Conservation (phyloP, 2,329 filamentous ascomycete genomes). For the Sporothrix brunneoviolacea region DNA sequence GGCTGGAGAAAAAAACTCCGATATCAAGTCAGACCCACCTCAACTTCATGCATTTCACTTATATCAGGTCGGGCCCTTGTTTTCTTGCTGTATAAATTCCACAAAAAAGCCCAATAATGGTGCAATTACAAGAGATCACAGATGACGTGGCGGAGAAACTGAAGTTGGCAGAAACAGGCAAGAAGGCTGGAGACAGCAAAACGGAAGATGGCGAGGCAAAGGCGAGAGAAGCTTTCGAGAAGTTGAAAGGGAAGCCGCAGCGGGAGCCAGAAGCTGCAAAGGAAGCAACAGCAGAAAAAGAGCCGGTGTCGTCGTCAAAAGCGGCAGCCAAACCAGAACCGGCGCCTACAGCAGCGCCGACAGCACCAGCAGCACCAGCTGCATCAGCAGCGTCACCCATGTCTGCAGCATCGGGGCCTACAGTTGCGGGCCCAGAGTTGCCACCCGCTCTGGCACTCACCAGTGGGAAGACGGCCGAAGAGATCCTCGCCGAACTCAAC, state of each 20-base stretch:
- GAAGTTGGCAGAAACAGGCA: conserved; percentile 5
- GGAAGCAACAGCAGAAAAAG: too few relatives aligned
- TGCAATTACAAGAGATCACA: conserved; percentile 18
- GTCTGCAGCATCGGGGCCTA: neutral
- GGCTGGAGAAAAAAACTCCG: neutral
- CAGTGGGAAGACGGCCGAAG: conserved; percentile 44
- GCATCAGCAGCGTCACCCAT: too few relatives aligned
- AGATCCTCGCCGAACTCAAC: conserved; percentile 51
- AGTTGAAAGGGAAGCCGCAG: too few relatives aligned
- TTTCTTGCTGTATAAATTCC: too few relatives aligned
- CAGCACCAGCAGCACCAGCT: conserved; percentile 1
- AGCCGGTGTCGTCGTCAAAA: too few relatives aligned
- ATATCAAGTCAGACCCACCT: too few relatives aligned
- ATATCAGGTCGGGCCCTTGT: too few relatives aligned
- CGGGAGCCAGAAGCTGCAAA: too few relatives aligned
- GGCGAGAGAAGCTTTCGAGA: too few relatives aligned
- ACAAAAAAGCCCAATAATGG: conserved; percentile 10
- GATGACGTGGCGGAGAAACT: conserved; percentile 16
- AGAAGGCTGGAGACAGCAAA: neutral
- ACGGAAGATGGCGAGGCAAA: neutral
- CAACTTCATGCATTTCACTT: too few relatives aligned
- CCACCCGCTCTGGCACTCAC: conserved; percentile 37
- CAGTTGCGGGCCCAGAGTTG: conserved; percentile 32
- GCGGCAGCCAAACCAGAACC: neutral
- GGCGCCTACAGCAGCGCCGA: neutral